phyloP scores from a whole-genome alignment of 352 stramenopile species.

The Phytophthora lateralis region DNA sequence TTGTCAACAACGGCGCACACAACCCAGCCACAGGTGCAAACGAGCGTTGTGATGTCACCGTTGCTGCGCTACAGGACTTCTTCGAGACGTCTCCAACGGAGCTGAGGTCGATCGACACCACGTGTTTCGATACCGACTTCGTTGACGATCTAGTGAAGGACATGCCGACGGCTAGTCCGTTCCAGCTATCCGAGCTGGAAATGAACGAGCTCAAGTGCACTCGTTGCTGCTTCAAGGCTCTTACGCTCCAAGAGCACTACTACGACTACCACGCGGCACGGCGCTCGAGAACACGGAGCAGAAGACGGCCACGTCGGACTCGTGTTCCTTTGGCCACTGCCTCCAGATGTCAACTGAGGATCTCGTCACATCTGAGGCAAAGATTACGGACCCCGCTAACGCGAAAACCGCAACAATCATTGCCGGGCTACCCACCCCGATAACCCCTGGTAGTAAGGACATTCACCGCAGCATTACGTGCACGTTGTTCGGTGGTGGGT shows the following conservation, averaged over 20 bases:
- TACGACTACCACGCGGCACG: conserved; percentile 28
- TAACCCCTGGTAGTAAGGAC: background rate
- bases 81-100: conserved; percentile 1
- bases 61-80: conserved; percentile 18
- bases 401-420: conserved; percentile 12
- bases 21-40: conserved; percentile 16
- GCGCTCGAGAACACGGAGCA: background rate
- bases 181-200: background rate
- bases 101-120: background rate
- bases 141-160: conserved; percentile 3
- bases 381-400: background rate
- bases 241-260: conserved; percentile 22
- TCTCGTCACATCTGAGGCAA: conserved; percentile 8
- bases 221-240: conserved; percentile 26
- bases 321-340: conserved; percentile 24
- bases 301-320: conserved; percentile 12
- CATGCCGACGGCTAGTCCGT: background rate
- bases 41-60: conserved; percentile 8
- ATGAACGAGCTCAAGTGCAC: conserved; percentile 21
- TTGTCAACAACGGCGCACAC: conserved; percentile 22
- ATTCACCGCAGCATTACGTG: conserved; percentile 29
- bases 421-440: conserved; percentile 7
- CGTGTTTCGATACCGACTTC: conserved; percentile 14
- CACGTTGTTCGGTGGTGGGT: conserved; percentile 11
- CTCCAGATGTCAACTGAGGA: conserved; percentile 8